Evolutionary conservation across 768 basidiomycete species (phyloP).

Genomic region (Holtermannia corniformis): DNA sequence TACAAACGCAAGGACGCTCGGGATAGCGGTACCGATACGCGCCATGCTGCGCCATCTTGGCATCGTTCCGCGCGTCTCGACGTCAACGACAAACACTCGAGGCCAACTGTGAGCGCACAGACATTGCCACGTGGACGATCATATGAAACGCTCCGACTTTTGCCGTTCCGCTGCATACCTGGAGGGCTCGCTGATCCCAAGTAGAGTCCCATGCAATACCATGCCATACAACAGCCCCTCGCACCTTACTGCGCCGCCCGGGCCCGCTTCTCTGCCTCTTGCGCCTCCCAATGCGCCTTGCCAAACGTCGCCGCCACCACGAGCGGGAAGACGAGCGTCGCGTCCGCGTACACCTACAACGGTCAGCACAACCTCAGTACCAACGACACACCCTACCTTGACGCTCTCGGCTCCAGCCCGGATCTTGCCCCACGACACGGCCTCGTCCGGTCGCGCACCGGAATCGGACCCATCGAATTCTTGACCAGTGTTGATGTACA

Average conservation of each 20-base stretch:
- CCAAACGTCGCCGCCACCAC: conserved; percentile 93
- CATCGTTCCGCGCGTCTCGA: too few relatives aligned
- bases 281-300: conserved; percentile 43
- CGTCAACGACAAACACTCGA: too few relatives aligned
- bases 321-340: conserved; percentile 90
- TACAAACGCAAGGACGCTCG: conserved; percentile 6
- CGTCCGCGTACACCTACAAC: conserved; percentile 78
- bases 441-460: conserved; percentile 93
- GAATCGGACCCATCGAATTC: conserved; percentile 99
- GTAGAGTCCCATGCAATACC: too few relatives aligned
- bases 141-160: too few relatives aligned
- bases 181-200: too few relatives aligned
- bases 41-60: too few relatives aligned
- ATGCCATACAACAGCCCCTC: too few relatives aligned
- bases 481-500: conserved; percentile 97
- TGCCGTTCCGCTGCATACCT: too few relatives aligned
- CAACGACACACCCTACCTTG: conserved; percentile 38
- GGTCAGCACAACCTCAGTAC: conserved; percentile 1
- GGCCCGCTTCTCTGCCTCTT: conserved; percentile 9
- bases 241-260: too few relatives aligned
- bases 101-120: too few relatives aligned
- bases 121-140: too few relatives aligned
- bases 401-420: conserved; percentile 53
- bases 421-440: conserved; percentile 98
- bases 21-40: too few relatives aligned